phyloP scores from a whole-genome alignment of 768 basidiomycete genomes.

The Lactarius pseudohatsudake region DNA sequence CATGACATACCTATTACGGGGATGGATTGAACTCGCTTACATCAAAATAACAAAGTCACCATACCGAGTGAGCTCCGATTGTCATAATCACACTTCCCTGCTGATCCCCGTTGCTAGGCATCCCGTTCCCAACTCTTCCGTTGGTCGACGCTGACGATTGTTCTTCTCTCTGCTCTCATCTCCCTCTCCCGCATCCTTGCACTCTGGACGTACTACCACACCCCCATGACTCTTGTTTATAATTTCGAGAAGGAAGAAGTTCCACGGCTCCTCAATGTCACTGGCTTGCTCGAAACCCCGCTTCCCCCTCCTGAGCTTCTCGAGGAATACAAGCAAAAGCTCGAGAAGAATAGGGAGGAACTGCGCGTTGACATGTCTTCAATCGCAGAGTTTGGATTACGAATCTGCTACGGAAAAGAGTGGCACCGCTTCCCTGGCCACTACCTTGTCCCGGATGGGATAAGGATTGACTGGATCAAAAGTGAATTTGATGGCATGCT shows the following conservation, averaged over 20 bases:
- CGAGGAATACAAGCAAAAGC: slow-evolving; percentile 33
- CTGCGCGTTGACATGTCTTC: slow-evolving; percentile 63
- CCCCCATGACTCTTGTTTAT: slow-evolving; percentile 71
- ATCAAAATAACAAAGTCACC: slow-evolving; percentile 78
- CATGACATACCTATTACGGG: slow-evolving; percentile 79
- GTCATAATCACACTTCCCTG: neutral
- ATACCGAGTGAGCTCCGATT: slow-evolving; percentile 63
- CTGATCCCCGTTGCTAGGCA: slow-evolving; percentile 50
- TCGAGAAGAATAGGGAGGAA: slow-evolving; percentile 39
- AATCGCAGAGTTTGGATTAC: slow-evolving; percentile 67
- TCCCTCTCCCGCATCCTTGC: slow-evolving; percentile 82
- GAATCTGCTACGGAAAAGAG: slow-evolving; percentile 88
- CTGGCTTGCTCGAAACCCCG: slow-evolving; percentile 57
- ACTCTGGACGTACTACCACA: slow-evolving; percentile 86
- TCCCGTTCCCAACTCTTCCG: slow-evolving; percentile 75
- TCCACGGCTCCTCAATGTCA: slow-evolving; percentile 74
- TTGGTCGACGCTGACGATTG: slow-evolving; percentile 66
- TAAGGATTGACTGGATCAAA: slow-evolving; percentile 86
- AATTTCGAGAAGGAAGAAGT: slow-evolving; percentile 77
- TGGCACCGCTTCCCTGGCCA: slow-evolving; percentile 95
- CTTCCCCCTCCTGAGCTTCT: slow-evolving; percentile 45
- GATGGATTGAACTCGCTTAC: slow-evolving; percentile 80
- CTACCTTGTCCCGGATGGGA: slow-evolving; percentile 80
- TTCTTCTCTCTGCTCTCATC: slow-evolving; percentile 63
- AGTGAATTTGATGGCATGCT: slow-evolving; percentile 89